Evolutionary conservation across 768 basidiomycete species (phyloP).

Genomic region (Termitomyces sp.): DNA sequence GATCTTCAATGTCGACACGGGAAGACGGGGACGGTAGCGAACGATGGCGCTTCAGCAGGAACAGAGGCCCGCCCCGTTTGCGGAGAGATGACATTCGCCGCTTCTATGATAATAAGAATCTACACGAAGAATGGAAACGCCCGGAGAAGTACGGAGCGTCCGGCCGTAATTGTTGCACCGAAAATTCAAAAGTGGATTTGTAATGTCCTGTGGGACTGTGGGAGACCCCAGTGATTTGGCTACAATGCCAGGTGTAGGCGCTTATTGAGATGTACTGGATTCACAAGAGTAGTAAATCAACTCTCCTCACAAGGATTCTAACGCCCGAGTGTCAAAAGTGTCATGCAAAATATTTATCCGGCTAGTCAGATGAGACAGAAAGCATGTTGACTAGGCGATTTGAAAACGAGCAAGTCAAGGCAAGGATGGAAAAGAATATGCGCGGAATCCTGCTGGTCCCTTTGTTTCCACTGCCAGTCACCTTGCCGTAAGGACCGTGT

Average conservation of each 20-base stretch:
- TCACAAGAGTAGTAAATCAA: not conserved
- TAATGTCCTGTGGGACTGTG: not conserved
- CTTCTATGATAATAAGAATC: not conserved
- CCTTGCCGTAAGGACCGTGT: slow-evolving; percentile 4
- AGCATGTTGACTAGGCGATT: not conserved
- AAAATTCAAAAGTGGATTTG: slow-evolving; percentile 3
- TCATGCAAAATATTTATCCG: not conserved
- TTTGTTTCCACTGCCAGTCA: not conserved
- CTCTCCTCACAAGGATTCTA: not conserved
- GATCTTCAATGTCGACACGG: not conserved
- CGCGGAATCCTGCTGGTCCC: not conserved
- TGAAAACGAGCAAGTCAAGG: not conserved
- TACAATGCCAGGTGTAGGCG: not conserved
- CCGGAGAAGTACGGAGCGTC: slow-evolving; percentile 2
- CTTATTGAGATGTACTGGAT: not conserved
- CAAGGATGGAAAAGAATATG: not conserved
- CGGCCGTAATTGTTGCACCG: slow-evolving; percentile 2
- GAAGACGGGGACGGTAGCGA: not conserved
- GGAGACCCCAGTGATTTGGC: not conserved
- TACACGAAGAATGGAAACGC: slow-evolving; percentile 3
- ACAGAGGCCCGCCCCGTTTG: not conserved
- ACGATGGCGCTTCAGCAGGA: not conserved
- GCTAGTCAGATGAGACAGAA: not conserved
- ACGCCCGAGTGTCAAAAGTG: not conserved
- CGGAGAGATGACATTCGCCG: not conserved